These are phyloP conservation scores for Metschnikowia hibisci DNA, from an alignment of 805 yeast genomes.

Conservation along the genomic window DNA sequence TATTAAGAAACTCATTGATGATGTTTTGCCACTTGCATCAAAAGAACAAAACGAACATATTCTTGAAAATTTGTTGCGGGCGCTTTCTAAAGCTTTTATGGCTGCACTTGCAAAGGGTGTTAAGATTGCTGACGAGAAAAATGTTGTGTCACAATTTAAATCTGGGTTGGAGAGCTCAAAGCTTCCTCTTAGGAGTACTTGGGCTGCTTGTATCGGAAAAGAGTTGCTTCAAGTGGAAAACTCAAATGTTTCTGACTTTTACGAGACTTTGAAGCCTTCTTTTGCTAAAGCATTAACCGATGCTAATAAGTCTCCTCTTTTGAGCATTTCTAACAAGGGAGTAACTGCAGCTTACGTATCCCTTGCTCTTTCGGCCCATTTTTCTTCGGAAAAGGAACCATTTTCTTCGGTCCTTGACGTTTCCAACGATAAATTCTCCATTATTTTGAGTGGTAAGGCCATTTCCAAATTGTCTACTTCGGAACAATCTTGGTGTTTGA, in stretches of 20 bases:
- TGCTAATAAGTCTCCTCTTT: conserved; percentile 48
- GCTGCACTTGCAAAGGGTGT: conserved; percentile 6
- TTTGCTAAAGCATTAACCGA: conserved; percentile 35
- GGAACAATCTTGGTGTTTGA: conserved; percentile 52
- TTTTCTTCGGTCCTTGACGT: conserved; percentile 19
- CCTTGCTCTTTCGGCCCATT: conserved; percentile 22
- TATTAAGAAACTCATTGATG: conserved; percentile 33
- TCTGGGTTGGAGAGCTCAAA: conserved; percentile 68
- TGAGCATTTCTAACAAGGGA: conserved; percentile 48
- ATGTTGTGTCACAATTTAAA: conserved; percentile 32
- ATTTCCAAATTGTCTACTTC: conserved; percentile 46
- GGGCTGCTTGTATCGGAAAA: conserved; percentile 56
- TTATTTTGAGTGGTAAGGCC: conserved; percentile 45
- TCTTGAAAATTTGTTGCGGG: conserved; percentile 45
- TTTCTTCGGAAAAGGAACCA: conserved; percentile 8
- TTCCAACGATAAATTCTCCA: conserved; percentile 44
- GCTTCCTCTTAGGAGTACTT: conserved; percentile 55
- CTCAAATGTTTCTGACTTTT: conserved; percentile 4
- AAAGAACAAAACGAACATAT: conserved; percentile 78
- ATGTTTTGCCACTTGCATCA: conserved; percentile 48
- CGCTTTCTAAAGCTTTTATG: conserved; percentile 46
- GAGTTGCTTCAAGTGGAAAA: conserved; percentile 17
- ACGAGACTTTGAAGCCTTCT: conserved; percentile 20
- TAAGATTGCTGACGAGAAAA: conserved; percentile 6
- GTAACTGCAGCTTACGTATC: conserved; percentile 55